Percentiles rank a stretch among this genome's conserved stretches.
Conservation (phyloP, 108 stramenopile species). For the Nannochloropsis gaditana region DNA sequence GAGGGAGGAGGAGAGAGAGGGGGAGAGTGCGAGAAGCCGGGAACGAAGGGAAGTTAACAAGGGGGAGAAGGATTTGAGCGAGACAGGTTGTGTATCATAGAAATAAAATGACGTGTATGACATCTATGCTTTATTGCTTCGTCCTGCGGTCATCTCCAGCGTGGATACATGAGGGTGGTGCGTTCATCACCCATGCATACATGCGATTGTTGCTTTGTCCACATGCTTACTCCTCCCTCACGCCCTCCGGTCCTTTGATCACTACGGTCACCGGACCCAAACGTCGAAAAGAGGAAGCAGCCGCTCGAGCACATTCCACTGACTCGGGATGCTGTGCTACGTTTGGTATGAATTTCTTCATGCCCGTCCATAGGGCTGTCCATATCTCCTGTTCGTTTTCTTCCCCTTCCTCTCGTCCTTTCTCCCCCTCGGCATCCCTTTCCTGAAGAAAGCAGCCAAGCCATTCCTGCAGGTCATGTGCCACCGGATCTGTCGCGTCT, state of each 20-base stretch:
- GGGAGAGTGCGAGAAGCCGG: not conserved
- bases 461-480: conserved; percentile 11
- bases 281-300: not conserved
- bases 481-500: not conserved
- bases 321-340: not conserved
- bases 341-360: conserved; percentile 9
- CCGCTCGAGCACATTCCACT: not conserved
- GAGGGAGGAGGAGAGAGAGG: not conserved
- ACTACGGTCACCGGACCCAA: not conserved
- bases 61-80: no score
- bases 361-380: not conserved
- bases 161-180: no score
- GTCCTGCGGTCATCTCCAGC: no score
- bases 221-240: no score
- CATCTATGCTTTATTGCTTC: no score
- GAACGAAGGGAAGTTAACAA: not conserved
- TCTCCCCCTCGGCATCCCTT: not conserved
- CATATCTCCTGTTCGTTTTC: not conserved
- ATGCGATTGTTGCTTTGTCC: no score
- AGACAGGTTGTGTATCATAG: no score
- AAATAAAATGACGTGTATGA: no score
- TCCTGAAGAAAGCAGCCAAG: not conserved
- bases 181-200: no score
- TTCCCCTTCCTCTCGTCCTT: not conserved
- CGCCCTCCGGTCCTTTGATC: no score